Evolutionary conservation across 2,329 filamentous ascomycete genomes (phyloP), one percentile per base, ranked within the genome.

Genomic region (Fusarium redolens): DNA sequence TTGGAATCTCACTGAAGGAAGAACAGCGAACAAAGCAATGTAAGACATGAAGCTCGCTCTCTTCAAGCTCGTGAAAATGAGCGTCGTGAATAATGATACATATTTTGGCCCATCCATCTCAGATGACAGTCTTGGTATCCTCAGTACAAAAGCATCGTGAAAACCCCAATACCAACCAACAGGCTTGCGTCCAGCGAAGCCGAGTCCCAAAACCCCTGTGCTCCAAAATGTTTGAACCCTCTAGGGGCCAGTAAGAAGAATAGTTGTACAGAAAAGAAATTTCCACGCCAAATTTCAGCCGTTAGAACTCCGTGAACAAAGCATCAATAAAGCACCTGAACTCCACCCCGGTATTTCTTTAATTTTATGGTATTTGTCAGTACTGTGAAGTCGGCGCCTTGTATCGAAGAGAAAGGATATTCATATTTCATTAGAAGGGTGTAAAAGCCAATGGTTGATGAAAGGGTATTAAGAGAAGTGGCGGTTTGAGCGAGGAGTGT

Each of bases 401-500:
- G 58, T 68, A 52, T 63, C 22, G 22, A 61, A 52, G 22, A 48
- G 22, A 31, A 70, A 64, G 18, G 45, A 50, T 57, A 67, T 33
- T 64, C 54, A 41, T 72, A 50, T 67, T 75, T 80, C 77, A 75
- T 80, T 77, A 79, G 64, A 45, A 62, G 33, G 57, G 55, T 58
- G 61, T 43, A 30, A 20, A 25, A 35, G 62, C 48, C 44, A 48
- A 44, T 5, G 22, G n/a, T 48, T n/a, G 43, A 40, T 22, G 50
- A 30, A 31, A 22, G 56, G 45, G 33, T 51, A 75, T 74, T 69
- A 75, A 71, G 75, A 81, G 59, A 82, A 81, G 56, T 83, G 80
- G 48, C 83, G 85, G 73, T 86, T 87, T 75, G 85, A 88, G 67
- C 85, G 85, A 54, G 85, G 83, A 8, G 85, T 85, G 75, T 77